Conservation (phyloP, 2,329 filamentous ascomycete genomes). For the Paracoccidioides lutzii region DNA sequence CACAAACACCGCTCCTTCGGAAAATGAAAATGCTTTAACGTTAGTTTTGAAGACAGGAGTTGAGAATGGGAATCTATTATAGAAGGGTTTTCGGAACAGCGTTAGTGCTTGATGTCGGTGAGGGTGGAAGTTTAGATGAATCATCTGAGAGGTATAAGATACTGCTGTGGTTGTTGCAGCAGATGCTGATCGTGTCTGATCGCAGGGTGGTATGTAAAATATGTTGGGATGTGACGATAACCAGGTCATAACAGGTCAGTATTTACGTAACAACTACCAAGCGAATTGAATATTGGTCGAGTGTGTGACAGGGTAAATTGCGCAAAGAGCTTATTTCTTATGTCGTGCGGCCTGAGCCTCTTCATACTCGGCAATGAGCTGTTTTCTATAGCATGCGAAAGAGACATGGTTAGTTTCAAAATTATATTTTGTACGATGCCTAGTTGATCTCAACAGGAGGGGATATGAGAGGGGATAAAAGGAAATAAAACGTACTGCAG, state of each 20-base stretch:
- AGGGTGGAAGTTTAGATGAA: neutral
- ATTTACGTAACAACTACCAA: neutral
- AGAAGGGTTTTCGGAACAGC: neutral
- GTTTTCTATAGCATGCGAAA: constrained; percentile 35
- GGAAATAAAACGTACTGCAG: constrained; percentile 56
- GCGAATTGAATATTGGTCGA: neutral
- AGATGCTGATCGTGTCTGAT: neutral
- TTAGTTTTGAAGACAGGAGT: constrained; percentile 8
- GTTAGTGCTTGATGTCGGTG: neutral
- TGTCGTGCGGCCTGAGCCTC: constrained; percentile 53
- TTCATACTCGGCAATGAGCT: constrained; percentile 54
- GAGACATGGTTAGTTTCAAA: constrained; percentile 1
- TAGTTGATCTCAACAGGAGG: neutral
- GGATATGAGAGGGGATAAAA: neutral
- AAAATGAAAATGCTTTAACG: constrained; percentile 5
- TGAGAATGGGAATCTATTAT: constrained; percentile 13
- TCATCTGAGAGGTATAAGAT: neutral
- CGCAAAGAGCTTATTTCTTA: constrained; percentile 39
- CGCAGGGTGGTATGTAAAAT: neutral
- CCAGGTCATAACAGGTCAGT: neutral
- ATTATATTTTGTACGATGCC: neutral
- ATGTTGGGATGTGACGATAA: neutral
- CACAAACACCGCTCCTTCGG: neutral
- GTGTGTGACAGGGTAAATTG: neutral
- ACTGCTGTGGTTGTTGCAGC: no score